Percentiles rank a stretch among this genome's conserved stretches.
Evolutionary conservation across 495 filamentous ascomycete genomes (phyloP).

Genomic region (Sabuloglossum arenarium): DNA sequence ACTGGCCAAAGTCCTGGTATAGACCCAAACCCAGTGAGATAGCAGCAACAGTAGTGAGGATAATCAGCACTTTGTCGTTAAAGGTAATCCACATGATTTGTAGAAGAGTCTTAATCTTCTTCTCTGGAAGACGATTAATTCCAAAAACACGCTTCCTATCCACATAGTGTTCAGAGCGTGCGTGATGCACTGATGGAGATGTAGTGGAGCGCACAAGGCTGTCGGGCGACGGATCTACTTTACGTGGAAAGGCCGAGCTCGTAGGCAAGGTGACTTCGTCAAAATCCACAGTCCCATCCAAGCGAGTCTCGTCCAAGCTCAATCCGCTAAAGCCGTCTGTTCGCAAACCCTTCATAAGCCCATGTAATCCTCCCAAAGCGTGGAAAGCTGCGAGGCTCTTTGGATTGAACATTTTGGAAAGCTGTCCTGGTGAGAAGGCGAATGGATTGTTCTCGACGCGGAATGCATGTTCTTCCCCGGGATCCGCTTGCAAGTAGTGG

Average conservation of each 20-base stretch:
- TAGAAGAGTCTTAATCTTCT: constrained; percentile 50
- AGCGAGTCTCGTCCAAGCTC: constrained; percentile 46
- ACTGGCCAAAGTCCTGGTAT: constrained; percentile 33
- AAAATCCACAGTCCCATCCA: constrained; percentile 45
- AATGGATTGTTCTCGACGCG: constrained; percentile 56
- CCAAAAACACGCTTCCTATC: constrained; percentile 52
- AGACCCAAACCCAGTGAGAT: constrained; percentile 68
- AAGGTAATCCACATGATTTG: constrained; percentile 63
- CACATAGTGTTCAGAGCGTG: constrained; percentile 15
- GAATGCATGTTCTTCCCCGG: no score
- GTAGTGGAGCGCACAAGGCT: no score
- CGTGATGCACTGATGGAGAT: no score
- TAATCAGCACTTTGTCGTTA: constrained; percentile 63
- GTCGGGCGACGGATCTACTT: no score
- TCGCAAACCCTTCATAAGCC: constrained; percentile 56
- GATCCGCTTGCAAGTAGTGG: no score
- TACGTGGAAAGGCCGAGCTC: no score
- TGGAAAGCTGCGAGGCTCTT: constrained; percentile 62
- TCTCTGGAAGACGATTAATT: constrained; percentile 47
- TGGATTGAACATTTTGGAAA: constrained; percentile 61
- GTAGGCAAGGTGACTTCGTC: constrained; percentile 27
- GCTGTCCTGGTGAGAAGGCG: constrained; percentile 61
- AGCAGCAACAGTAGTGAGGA: constrained; percentile 56
- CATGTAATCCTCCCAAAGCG: constrained; percentile 55
- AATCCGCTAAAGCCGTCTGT: constrained; percentile 47